phyloP scores from a whole-genome alignment of 345 rosid species.

The Tarenaya hassleriana region DNA sequence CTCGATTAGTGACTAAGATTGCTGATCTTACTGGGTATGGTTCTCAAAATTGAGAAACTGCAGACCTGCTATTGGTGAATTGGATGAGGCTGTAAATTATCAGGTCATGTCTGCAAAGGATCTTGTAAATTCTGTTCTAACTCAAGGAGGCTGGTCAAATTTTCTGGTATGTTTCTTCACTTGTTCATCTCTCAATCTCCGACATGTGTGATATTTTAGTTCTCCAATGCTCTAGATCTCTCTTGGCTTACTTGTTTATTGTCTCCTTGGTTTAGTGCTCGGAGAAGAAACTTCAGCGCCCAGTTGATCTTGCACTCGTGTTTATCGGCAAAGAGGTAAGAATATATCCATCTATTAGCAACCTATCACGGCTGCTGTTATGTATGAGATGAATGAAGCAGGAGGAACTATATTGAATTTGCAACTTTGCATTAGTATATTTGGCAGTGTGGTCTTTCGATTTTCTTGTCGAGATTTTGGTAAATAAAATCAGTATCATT shows the following conservation, averaged over 20 bases:
- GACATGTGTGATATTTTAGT: neutral
- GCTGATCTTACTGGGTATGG: neutral
- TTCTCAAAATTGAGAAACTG: conserved; percentile 8
- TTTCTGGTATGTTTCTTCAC: conserved; percentile 44
- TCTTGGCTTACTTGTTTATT: conserved; percentile 4
- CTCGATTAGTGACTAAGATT: neutral
- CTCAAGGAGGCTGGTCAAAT: conserved; percentile 74
- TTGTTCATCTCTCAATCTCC: neutral
- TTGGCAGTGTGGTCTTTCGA: neutral
- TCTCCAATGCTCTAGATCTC: conserved; percentile 6
- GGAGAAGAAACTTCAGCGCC: conserved; percentile 41
- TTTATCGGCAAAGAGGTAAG: conserved; percentile 87
- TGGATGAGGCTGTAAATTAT: conserved; percentile 51
- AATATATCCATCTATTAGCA: neutral
- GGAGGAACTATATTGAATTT: neutral
- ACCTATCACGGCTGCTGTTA: conserved; percentile 1
- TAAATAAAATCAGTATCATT: conserved; percentile 4
- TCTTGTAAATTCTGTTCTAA: conserved; percentile 61
- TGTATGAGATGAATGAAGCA: neutral
- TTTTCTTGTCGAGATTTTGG: conserved; percentile 6
- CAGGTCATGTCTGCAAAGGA: conserved; percentile 64
- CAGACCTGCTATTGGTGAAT: conserved; percentile 33
- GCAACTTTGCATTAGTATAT: neutral
- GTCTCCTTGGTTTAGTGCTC: conserved; percentile 47
- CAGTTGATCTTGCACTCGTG: conserved; percentile 69